phyloP scores from a whole-genome alignment of 1,139 yeast genomes.

The Debaryomyces psychrophilus region DNA sequence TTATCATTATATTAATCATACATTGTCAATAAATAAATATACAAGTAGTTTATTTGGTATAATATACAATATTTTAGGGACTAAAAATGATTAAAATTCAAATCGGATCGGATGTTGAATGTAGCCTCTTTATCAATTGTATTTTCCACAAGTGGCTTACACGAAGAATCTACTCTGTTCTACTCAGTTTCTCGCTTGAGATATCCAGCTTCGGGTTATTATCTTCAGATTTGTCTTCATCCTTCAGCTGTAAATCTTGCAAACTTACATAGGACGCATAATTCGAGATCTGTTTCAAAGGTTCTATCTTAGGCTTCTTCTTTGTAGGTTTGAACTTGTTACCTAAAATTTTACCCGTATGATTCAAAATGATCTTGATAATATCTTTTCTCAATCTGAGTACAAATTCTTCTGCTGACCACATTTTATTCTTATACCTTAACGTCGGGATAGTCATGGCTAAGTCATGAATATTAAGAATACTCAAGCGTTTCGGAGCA shows the following conservation, averaged over 20 bases:
- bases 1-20: too few relatives aligned
- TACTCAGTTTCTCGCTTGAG: not conserved
- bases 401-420: slow-evolving; percentile 79
- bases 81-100: too few relatives aligned
- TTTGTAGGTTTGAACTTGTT: slow-evolving; percentile 64
- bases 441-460: slow-evolving; percentile 67
- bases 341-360: slow-evolving; percentile 78
- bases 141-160: not conserved
- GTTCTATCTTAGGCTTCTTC: slow-evolving; percentile 30
- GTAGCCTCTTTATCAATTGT: not conserved
- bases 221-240: slow-evolving; percentile 23
- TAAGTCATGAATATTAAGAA: slow-evolving; percentile 75
- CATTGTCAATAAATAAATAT: too few relatives aligned
- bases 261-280: slow-evolving; percentile 43
- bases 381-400: slow-evolving; percentile 68
- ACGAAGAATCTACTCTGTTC: not conserved
- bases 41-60: too few relatives aligned
- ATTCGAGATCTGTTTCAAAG: slow-evolving; percentile 49
- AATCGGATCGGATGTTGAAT: too few relatives aligned
- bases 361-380: slow-evolving; percentile 66
- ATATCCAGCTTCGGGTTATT: not conserved
- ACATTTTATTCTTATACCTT: slow-evolving; percentile 64
- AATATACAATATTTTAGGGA: too few relatives aligned
- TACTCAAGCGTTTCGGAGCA: slow-evolving; percentile 66
- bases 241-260: slow-evolving; percentile 41